Conservation (phyloP, 169 alveolate genomes). For the Plasmodium billcollinsi region DNA sequence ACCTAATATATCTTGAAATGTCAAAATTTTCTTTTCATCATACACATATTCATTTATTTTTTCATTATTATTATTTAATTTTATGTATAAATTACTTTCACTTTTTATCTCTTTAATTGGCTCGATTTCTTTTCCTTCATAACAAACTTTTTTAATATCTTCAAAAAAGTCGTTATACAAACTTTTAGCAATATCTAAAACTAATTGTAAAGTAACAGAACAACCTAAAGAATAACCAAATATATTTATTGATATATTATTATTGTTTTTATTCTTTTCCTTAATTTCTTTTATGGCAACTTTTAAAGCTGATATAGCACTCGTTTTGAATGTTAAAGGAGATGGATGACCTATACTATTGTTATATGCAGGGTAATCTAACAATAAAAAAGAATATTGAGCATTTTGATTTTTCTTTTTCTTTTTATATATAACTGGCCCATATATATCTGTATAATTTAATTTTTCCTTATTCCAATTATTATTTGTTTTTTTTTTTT, state of each 20-base stretch:
- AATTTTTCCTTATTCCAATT: constrained; percentile 19
- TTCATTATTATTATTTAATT: constrained; percentile 28
- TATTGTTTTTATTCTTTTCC: neutral
- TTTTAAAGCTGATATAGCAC: constrained; percentile 64
- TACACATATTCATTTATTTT: constrained; percentile 54
- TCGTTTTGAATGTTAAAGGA: constrained; percentile 70
- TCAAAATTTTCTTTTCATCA: constrained; percentile 59
- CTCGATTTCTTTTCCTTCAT: constrained; percentile 25
- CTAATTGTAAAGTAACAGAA: constrained; percentile 41
- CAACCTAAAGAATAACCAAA: constrained; percentile 72
- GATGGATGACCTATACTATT: constrained; percentile 76
- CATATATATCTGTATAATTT: constrained; percentile 67
- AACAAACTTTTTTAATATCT: constrained; percentile 20
- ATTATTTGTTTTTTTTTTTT: neutral
- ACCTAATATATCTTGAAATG: constrained; percentile 27
- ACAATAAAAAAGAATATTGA: constrained; percentile 42
- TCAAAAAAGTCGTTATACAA: constrained; percentile 70
- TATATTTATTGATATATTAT: constrained; percentile 24
- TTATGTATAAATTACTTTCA: constrained; percentile 14
- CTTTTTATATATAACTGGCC: constrained; percentile 58
- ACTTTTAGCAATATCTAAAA: constrained; percentile 70
- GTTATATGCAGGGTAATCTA: constrained; percentile 69
- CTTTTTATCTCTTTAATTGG: constrained; percentile 45
- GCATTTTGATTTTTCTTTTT: constrained; percentile 11
- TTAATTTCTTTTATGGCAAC: constrained; percentile 59